These are phyloP conservation scores for Hymenoscyphus fructigenus DNA, from an alignment of 2,329 filamentous ascomycete genomes.

Conservation along the genomic window DNA sequence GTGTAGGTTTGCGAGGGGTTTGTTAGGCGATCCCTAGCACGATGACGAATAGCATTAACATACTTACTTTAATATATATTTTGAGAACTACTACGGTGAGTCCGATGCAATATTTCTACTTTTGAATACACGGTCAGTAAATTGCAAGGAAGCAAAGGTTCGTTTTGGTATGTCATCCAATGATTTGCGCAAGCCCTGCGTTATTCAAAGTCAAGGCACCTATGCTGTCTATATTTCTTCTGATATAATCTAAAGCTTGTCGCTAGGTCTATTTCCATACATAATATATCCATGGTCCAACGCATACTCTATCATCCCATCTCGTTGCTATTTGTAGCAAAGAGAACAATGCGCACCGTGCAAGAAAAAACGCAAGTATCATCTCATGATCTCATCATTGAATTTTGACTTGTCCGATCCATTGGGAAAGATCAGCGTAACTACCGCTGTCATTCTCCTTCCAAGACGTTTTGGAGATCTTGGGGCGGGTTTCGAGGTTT, in stretches of 20 bases:
- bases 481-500: neutral
- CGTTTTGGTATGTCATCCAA: no score
- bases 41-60: neutral
- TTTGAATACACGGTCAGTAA: no score
- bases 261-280: neutral
- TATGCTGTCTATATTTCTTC: neutral
- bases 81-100: no score
- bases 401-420: neutral
- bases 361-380: neutral
- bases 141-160: no score
- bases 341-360: neutral
- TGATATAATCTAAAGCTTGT: neutral
- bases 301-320: no score
- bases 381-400: neutral
- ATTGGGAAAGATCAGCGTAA: neutral
- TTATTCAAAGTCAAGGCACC: neutral
- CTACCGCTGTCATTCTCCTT: slow-evolving; percentile 1
- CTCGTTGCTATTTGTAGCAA: no score
- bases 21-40: neutral
- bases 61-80: no score
- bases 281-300: neutral
- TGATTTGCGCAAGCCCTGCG: no score
- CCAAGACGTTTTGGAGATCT: slow-evolving; percentile 2
- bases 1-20: neutral
- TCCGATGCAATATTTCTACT: no score